Evolutionary conservation across 441 rosid genomes (phyloP), one percentile per base, ranked within the genome.

Genomic region (Capsella rubella): DNA sequence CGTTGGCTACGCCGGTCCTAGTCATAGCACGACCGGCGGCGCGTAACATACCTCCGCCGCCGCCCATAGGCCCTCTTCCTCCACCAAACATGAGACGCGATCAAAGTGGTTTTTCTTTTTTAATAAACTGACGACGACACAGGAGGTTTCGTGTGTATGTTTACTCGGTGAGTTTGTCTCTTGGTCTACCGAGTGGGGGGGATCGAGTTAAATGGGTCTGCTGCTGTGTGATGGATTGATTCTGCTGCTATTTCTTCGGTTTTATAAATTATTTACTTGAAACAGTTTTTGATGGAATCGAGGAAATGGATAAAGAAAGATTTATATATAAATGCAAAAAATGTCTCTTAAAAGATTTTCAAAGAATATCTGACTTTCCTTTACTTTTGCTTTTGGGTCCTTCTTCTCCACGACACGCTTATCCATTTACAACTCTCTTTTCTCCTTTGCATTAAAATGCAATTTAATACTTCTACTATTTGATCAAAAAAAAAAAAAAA

Each of bases 21-120:
- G 88, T 63, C 68, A 86, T 88, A 0, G 80, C 83, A 40, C 90
- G 81, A 0, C 95, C 83, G 14, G 79, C 82, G 13, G 85, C 83
- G 61, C 90, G 84, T 34, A 89, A 61, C 88, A 87, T 84, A 75
- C 91, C 79, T 57, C 88, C 82, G 12, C 90, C 92, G 21, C 86
- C 85, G 5, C 95, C 93, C 88, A 86, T 75, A 52, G 90, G 87
- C 72, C 80, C 80, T 77, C 74, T 78, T 59, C 90, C 89, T 45
- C 89, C 81, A 50, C 94, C 87, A 69, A 83, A 85, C 89, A 84
- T 15, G 51, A 60, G 53, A 42, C 11, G 8, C 37, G 13, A 13
- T 62, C 27, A 42, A 27, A 40, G 5, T 42, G 40, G 3, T n/a
- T 46, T 47, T 8, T 6, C 8, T 32, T 32, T 34, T 6, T 6